phyloP scores from a whole-genome alignment of 2,329 filamentous ascomycete genomes.

The Trematosphaeria pertusa region DNA sequence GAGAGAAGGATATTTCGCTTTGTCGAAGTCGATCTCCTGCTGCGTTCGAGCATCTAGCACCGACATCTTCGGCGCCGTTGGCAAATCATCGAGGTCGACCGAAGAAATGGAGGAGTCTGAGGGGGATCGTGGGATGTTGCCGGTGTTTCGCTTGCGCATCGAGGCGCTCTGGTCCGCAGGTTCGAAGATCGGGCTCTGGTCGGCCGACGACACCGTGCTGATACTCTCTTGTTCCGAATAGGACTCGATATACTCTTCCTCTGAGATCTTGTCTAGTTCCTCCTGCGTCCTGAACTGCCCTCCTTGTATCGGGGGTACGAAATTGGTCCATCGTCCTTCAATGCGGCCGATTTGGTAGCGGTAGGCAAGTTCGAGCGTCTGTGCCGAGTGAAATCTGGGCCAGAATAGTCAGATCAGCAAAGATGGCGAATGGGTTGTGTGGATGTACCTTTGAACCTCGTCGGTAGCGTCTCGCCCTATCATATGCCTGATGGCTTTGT shows the following conservation, averaged over 20 bases:
- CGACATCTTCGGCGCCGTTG: conserved; percentile 56
- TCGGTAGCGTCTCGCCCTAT: conserved; percentile 92
- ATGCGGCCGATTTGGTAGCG: conserved; percentile 84
- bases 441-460: conserved; percentile 88
- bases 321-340: conserved; percentile 84
- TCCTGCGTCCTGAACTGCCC: conserved; percentile 71
- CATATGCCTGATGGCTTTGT: conserved; percentile 92
- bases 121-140: conserved; percentile 48
- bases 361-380: conserved; percentile 78
- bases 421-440: no score
- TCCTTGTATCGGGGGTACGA: conserved; percentile 89
- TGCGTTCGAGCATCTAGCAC: conserved; percentile 77
- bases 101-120: conserved; percentile 68
- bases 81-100: conserved; percentile 51
- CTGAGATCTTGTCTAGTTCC: conserved; percentile 44
- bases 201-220: conserved; percentile 58
- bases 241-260: conserved; percentile 37
- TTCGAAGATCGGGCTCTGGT: conserved; percentile 67
- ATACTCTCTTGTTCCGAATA: conserved; percentile 33
- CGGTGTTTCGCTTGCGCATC: conserved; percentile 47
- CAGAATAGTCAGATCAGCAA: conserved; percentile 17
- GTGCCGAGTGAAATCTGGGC: conserved; percentile 77
- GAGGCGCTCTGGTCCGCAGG: conserved; percentile 51
- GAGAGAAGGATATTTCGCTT: conserved; percentile 79
- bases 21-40: conserved; percentile 77